Evolutionary conservation across 2,329 filamentous ascomycete genomes (phyloP).

Genomic region (Talaromyces pinophilus): DNA sequence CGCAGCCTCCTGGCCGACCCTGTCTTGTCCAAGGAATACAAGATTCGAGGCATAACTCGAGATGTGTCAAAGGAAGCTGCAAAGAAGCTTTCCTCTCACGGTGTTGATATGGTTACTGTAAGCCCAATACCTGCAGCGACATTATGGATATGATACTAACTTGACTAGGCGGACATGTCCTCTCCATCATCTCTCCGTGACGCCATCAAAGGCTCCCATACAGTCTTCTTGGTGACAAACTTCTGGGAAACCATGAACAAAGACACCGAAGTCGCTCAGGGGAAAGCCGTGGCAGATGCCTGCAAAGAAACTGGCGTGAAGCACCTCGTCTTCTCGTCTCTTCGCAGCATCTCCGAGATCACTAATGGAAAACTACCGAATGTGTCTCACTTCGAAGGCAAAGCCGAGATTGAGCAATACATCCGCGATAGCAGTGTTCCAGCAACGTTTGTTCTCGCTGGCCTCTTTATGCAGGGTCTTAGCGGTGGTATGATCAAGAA

Average conservation of each 20-base stretch:
- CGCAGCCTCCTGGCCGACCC: constrained; percentile 45
- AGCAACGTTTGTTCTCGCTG: constrained; percentile 16
- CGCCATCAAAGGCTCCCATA: constrained; percentile 50
- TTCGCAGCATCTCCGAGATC: constrained; percentile 25
- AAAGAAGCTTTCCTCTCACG: constrained; percentile 47
- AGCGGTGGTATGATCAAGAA: constrained; percentile 16
- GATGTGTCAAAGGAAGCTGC: constrained; percentile 48
- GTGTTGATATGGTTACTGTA: constrained; percentile 50
- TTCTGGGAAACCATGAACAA: constrained; percentile 31
- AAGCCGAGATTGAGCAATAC: constrained; percentile 57
- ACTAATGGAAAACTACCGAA: constrained; percentile 32
- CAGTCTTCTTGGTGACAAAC: constrained; percentile 54
- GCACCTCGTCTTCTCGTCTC: constrained; percentile 30
- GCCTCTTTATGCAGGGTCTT: constrained; percentile 29
- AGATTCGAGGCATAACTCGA: constrained; percentile 59
- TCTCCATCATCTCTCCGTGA: constrained; percentile 39
- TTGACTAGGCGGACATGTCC: constrained; percentile 24
- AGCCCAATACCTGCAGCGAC: neutral
- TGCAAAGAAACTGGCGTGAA: constrained; percentile 31
- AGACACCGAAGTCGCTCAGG: constrained; percentile 29
- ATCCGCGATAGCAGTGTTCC: constrained; percentile 40
- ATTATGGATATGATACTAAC: neutral
- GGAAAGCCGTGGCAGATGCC: constrained; percentile 33
- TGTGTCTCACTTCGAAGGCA: constrained; percentile 56
- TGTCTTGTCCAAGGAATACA: constrained; percentile 50